These are phyloP conservation scores for Beauveria sp. DNA, from an alignment of 2,329 filamentous ascomycete genomes.

Conservation along the genomic window DNA sequence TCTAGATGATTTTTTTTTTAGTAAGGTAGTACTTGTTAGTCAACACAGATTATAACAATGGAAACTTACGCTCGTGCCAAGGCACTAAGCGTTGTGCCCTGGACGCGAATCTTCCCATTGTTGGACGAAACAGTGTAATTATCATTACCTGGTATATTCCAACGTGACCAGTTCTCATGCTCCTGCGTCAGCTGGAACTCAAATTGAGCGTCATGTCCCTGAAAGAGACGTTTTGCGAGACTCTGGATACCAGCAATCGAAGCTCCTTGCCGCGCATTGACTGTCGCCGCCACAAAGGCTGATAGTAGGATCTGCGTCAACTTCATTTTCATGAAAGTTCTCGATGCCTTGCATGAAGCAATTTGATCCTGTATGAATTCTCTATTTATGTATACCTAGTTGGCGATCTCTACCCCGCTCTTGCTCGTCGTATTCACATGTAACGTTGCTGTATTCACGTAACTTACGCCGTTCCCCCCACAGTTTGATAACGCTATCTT, in stretches of 20 bases:
- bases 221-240: not conserved
- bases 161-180: constrained; percentile 1
- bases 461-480: too few species aligned
- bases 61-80: not conserved
- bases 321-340: not conserved
- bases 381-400: not conserved
- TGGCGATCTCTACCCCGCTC: not conserved
- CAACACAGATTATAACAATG: not conserved
- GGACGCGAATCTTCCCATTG: constrained; percentile 4
- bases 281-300: not conserved
- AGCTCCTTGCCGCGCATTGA: not conserved
- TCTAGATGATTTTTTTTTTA: not conserved
- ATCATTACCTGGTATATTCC: not conserved
- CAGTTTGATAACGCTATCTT: too few species aligned
- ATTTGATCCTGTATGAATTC: not conserved
- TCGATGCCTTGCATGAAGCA: not conserved
- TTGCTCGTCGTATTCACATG: not conserved
- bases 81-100: constrained; percentile 5
- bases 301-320: not conserved
- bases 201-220: not conserved
- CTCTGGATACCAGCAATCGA: not conserved
- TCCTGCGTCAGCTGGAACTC: not conserved
- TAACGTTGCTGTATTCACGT: not conserved
- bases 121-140: not conserved
- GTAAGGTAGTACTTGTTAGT: not conserved